Evolutionary conservation across 768 basidiomycete species (phyloP), one percentile per base, ranked within the genome.

Genomic region (Termitomyces sp.): DNA sequence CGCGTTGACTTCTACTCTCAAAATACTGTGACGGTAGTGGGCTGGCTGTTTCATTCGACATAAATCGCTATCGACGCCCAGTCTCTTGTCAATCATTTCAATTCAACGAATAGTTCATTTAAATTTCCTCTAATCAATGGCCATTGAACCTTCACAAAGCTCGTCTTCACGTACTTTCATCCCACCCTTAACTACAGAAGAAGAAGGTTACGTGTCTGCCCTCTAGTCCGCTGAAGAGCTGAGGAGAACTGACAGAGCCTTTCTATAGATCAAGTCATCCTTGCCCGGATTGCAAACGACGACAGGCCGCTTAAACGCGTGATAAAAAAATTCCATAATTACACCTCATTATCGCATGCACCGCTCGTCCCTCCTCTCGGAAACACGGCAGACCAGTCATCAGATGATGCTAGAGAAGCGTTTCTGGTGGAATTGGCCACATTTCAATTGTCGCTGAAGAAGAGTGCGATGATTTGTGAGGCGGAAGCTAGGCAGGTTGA

Each of bases 401-500:
- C 83, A 3, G 84, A 88, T 31, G 90, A 92, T 71, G 87, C 89
- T 51, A 64, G 88, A 34, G 90, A 93, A 58, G 85, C 87, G 0
- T 89, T 93, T 66, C 68, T 92, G 53, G 77, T 91, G 29, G 92
- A 94, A 69, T 70, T 94, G 20, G 83, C 84, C 47, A 82, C 88
- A 12, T 92, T 92, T 66, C 83, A 89, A 67, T 69, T 92, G 59
- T 71, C 82, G 55, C 73, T 94, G 62, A 83, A 86, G 74, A 94
- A 93, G 72, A 88, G 83, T 62, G 75, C 78, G 36, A 88, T 93
- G 84, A 85, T 91, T 46, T 92, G 90, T 64, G 87, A 92, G 66
- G 92, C 91, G 8, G 92, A 94, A 73, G 81, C 83, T 53, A 78
- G 91, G 64, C 90, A 94, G 72, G 91, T 92, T 1, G 85, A 90